Base-by-base conservation (phyloP, 2,329 filamentous ascomycete genomes). In the Fusarium anguioides region DNA sequence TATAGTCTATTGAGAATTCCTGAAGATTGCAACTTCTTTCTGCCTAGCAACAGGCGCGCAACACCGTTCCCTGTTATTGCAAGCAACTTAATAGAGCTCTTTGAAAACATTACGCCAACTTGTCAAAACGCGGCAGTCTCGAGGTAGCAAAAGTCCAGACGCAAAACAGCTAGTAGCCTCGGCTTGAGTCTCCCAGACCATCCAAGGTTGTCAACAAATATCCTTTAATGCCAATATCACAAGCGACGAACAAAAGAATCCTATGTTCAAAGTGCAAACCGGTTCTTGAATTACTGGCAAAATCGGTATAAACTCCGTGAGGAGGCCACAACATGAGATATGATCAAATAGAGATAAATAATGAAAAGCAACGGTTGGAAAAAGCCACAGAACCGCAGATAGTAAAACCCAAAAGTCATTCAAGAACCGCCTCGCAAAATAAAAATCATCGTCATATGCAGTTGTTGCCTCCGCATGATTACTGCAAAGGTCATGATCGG, bases 351-450 rank as follows among this genome's bases (percentile, higher is more conserved):
- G 49, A 65, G 60, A 62, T 60, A 55, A 65, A 54, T 49, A 66
- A 45, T 64, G 65, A 66, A 69, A 64, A 49, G 31, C 37, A 63
- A 48, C 37, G 60, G 60, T 63, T 37, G 50, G 60, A 65, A 51
- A 64, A 60, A n/a, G 31, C 61, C 60, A 67, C 56, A 42, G 51
- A 58, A 56, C 55, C 46, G 56, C 50, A 68, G 51, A 72, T 60
- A 61, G 64, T 40, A 61, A 63, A 74, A 73, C 73, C 64, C 53
- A 68, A 68, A 74, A 59, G 50, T 71, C 65, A 62, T 68, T 73
- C 71, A 74, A 72, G 66, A 74, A 75, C 68, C 72, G 68, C 68
- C 68, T 73, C 61, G 69, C 71, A 68, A n/a, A 67, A 64, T 61
- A 66, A 60, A 64, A 68, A 48, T 62, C 68, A 64, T 69, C 69